Base-by-base conservation (phyloP, 495 filamentous ascomycete species). In the Hypoxylon lenormandii region DNA sequence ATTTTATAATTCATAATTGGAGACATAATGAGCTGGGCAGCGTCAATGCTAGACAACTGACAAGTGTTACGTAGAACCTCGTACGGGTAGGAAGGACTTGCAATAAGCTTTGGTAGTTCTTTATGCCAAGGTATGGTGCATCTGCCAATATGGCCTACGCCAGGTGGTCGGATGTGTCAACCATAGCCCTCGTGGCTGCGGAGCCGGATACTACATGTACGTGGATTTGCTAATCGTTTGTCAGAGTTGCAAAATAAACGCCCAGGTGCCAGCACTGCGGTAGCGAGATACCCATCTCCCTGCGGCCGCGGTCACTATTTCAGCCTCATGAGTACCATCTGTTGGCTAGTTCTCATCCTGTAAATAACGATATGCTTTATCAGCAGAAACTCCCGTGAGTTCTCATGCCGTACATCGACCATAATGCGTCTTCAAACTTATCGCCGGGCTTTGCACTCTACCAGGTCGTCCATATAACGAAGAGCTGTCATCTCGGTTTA, bases 151-250 rank as follows among this genome's bases (percentile, higher is more conserved):
- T 42, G n/a, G 30, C 36, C 12, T 21, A 51, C 63, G 21, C n/a
- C 52, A 58, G 59, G 66, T 54, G 60, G 53, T 49, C 21, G 23
- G 30, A 48, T 38, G 8, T 63, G 60, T 63, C 30, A 60, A 26
- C 48, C 36, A 51, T 55, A 46, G 30, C 21, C 37, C 45, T 70
- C 60, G 42, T 60, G 48, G 48, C 11, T 55, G 30, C 47, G 33
- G 49, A 70, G 46, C 48, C 47, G 60, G 22, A 64, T 64, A 46
- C 66, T 50, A 64, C 54, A 19, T 64, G 47, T 59, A 53, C 40
- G 28, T 26, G 26, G 40, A 49, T 70, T 62, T 58, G 55, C 43
- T 47, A 64, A 64, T 64, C 49, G 49, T 64, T 60, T 64, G 66
- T 64, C 67, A 70, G 67, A 30, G 67, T 64, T 4, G 55, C n/a